These are phyloP conservation scores for Hymenochaete sp. DNA, from an alignment of 1,284 basidiomycete genomes.

Conservation along the genomic window DNA sequence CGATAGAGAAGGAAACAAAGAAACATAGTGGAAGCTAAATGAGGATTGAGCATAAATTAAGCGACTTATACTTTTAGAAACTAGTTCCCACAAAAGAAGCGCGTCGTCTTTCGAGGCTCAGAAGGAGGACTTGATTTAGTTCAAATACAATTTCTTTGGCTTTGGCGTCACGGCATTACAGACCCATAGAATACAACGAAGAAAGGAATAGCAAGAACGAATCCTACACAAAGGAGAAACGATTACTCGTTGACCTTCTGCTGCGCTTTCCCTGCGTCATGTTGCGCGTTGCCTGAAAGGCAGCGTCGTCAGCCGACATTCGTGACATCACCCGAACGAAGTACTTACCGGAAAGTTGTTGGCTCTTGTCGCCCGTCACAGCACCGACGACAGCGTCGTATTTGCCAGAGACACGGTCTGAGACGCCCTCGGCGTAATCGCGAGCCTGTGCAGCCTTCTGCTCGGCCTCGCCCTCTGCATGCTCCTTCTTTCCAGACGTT, in stretches of 20 bases:
- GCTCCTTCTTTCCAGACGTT: slow-evolving; percentile 56
- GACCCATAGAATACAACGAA: too few relatives aligned
- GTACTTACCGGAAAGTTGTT: slow-evolving; percentile 42
- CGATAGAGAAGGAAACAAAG: too few relatives aligned
- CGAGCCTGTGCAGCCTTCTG: slow-evolving; percentile 46
- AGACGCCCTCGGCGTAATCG: slow-evolving; percentile 47
- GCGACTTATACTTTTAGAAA: too few relatives aligned
- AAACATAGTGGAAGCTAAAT: too few relatives aligned
- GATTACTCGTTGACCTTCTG: slow-evolving; percentile 40
- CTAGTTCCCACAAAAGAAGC: too few relatives aligned
- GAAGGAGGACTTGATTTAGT: too few relatives aligned
- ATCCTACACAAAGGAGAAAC: too few relatives aligned
- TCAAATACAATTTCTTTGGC: too few relatives aligned
- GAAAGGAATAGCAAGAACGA: too few relatives aligned
- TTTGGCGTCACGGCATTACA: too few relatives aligned
- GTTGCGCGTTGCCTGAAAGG: slow-evolving; percentile 39
- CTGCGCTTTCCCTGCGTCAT: slow-evolving; percentile 53
- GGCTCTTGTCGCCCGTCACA: slow-evolving; percentile 52
- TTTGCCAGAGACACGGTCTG: slow-evolving; percentile 56
- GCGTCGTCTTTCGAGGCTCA: too few relatives aligned
- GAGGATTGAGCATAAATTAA: too few relatives aligned
- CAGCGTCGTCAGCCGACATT: neutral
- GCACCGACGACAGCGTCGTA: slow-evolving; percentile 60
- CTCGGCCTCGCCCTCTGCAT: slow-evolving; percentile 55
- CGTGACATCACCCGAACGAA: neutral